phyloP scores from a whole-genome alignment of 768 basidiomycete genomes.

The Thelephora ganbajun region DNA sequence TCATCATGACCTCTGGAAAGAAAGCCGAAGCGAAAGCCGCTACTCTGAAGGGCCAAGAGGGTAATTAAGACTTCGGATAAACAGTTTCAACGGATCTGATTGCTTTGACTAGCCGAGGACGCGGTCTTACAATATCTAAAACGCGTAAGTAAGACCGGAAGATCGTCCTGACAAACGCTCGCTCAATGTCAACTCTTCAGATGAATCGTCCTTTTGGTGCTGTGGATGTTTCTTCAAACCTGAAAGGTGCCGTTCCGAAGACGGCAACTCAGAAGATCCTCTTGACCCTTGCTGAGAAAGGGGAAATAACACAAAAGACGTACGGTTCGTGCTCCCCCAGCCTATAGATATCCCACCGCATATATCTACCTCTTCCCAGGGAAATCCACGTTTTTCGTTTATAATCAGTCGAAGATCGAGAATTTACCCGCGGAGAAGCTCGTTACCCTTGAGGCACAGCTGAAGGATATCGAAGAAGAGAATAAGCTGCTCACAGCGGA shows the following conservation, averaged over 20 bases:
- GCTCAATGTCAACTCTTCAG: conserved; percentile 22
- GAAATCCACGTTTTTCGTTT: conserved; percentile 79
- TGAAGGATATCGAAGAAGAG: conserved; percentile 40
- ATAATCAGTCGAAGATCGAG: conserved; percentile 63
- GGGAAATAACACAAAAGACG: conserved; percentile 64
- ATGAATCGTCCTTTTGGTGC: conserved; percentile 93
- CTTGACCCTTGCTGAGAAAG: conserved; percentile 70
- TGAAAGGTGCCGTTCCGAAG: conserved; percentile 83
- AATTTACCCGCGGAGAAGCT: conserved; percentile 50
- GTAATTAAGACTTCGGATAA: conserved; percentile 15
- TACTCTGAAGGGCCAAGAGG: conserved; percentile 66
- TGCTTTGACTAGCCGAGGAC: conserved; percentile 43
- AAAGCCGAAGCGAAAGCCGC: conserved; percentile 17
- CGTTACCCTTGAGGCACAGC: conserved; percentile 43
- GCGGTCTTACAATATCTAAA: conserved; percentile 69
- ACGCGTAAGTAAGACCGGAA: conserved; percentile 26
- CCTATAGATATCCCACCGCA: not conserved
- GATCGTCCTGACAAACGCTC: conserved; percentile 5
- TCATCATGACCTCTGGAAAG: conserved; percentile 4
- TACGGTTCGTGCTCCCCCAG: conserved; percentile 41
- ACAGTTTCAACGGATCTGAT: not conserved
- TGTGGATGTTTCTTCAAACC: conserved; percentile 82
- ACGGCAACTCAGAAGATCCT: conserved; percentile 77
- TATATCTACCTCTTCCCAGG: conserved; percentile 26
- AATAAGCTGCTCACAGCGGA: conserved; percentile 39